Evolutionary conservation across 495 filamentous ascomycete genomes (phyloP).

Genomic region (Apodospora peruviana): DNA sequence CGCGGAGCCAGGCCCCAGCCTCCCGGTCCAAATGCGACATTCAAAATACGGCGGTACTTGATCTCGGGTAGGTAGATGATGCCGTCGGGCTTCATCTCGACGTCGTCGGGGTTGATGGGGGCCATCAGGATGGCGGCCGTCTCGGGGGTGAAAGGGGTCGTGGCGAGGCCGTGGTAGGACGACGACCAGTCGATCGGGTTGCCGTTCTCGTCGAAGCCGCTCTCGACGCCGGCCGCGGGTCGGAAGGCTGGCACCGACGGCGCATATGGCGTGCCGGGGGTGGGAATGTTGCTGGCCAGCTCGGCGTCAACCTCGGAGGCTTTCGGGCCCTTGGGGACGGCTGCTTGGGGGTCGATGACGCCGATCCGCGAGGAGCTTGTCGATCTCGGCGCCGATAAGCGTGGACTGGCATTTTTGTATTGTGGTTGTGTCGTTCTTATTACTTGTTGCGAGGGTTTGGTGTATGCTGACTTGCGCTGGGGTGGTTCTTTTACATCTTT

Average conservation of each 20-base stretch:
- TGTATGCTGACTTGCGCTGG: too few species aligned
- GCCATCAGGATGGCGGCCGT: slow-evolving; percentile 64
- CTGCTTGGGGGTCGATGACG: slow-evolving; percentile 23
- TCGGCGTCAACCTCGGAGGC: slow-evolving; percentile 23
- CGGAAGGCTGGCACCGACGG: too few species aligned
- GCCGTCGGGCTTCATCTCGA: slow-evolving; percentile 95
- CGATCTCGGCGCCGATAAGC: too few species aligned
- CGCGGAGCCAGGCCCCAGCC: slow-evolving; percentile 91
- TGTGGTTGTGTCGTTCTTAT: too few species aligned
- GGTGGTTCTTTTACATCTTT: too few species aligned
- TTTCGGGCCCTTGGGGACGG: slow-evolving; percentile 27
- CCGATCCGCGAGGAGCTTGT: too few species aligned
- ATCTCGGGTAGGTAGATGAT: slow-evolving; percentile 97
- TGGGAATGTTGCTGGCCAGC: slow-evolving; percentile 17
- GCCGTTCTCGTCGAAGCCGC: slow-evolving; percentile 23
- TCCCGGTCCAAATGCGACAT: slow-evolving; percentile 87
- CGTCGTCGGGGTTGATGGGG: slow-evolving; percentile 63
- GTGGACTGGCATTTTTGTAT: too few species aligned
- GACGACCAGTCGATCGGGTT: slow-evolving; percentile 79
- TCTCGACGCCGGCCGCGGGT: too few species aligned
- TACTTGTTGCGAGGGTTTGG: too few species aligned
- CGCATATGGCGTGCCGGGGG: not conserved
- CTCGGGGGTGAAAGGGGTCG: slow-evolving; percentile 71
- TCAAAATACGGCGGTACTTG: slow-evolving; percentile 92
- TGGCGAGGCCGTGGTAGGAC: slow-evolving; percentile 84